Base-by-base conservation (phyloP, 495 filamentous ascomycete species). In the Penicillium dipodomyicola region DNA sequence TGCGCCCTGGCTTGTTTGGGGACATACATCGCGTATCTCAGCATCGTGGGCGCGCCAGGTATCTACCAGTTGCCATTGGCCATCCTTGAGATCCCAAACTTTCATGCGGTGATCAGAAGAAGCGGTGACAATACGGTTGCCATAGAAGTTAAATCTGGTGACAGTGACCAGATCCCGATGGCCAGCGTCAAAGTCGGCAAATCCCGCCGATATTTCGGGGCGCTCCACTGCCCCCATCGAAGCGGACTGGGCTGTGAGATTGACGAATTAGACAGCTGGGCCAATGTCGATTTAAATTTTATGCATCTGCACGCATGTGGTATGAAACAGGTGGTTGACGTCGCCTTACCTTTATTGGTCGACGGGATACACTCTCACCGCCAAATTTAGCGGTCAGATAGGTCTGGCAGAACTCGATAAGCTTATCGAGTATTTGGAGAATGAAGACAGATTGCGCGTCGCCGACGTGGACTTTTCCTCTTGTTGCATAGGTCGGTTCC, bases 71-170 rank as follows among this genome's bases (percentile, higher is more conserved):
- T 83, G 81, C 91, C 91, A 96, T 46, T 84, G 76, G 14, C 84
- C 85, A 61, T 91, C 84, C 59, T 85, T 84, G 58, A 92, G 82
- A 41, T 96, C 91, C 82, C 91, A 97, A 30, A 97, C 88, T 67
- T 91, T 91, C 62, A 99, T 87, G 67, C 87, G 89, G 65, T 96
- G 95, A 72, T 99, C 94, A 3, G 91, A 87, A 35, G 89, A 94
- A 29, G 89, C 90, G 11, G 92, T 92, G 29, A 92, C 89, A 73
- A 92, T 89, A 58, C 92, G 90, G 61, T 87, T 92, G 56, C 94
- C 94, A 67, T 93, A 93, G 63, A 81, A 82, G 74, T 97, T 87
- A 80, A 77, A 80, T 52, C 72, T 75, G 42, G 73, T 77, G 47
- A 80, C 77, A 8, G 77, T 67, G 35, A 81, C 71, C 48, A 80